A percentile compares a stretch with the other conserved stretches of the same genome.
These are phyloP conservation scores for Phytophthora agathidicida DNA, from an alignment of 352 stramenopile genomes.

Conservation along the genomic window DNA sequence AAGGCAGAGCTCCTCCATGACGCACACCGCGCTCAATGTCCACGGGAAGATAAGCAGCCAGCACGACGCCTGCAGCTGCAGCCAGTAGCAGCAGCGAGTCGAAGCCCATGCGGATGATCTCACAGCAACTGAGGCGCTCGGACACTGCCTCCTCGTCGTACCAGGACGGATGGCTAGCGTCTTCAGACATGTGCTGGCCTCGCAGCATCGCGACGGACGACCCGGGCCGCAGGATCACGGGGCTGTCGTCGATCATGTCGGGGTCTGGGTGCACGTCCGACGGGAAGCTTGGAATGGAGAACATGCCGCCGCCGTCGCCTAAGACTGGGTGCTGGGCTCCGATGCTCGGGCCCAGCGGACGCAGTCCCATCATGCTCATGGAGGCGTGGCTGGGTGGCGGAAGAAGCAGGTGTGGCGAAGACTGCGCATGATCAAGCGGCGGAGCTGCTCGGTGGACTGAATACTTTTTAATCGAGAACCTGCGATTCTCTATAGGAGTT, in stretches of 20 bases:
- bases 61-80: slow-evolving; percentile 34
- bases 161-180: slow-evolving; percentile 36
- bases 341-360: slow-evolving; percentile 29
- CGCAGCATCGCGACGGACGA: slow-evolving; percentile 47
- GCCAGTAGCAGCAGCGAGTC: slow-evolving; percentile 45
- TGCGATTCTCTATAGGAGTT: no score
- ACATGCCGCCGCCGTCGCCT: slow-evolving; percentile 42
- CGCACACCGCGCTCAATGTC: slow-evolving; percentile 26
- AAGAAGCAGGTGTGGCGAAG: slow-evolving; percentile 6
- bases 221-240: slow-evolving; percentile 28
- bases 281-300: slow-evolving; percentile 32
- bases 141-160: slow-evolving; percentile 31
- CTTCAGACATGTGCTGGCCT: slow-evolving; percentile 15
- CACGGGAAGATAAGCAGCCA: slow-evolving; percentile 41
- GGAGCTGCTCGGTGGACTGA: slow-evolving; percentile 13
- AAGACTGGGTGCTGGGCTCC: slow-evolving; percentile 22
- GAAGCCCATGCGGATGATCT: slow-evolving; percentile 34
- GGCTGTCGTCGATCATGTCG: slow-evolving; percentile 20
- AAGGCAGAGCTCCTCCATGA: slow-evolving; percentile 45
- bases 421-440: slow-evolving; percentile 14
- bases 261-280: slow-evolving; percentile 12
- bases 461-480: no score
- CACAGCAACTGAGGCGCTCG: slow-evolving; percentile 27
- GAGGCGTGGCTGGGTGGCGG: neutral
- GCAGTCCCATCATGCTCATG: slow-evolving; percentile 38